These are phyloP conservation scores for Micractinium conductrix DNA, from an alignment of 139 green algal species.

Conservation along the genomic window DNA sequence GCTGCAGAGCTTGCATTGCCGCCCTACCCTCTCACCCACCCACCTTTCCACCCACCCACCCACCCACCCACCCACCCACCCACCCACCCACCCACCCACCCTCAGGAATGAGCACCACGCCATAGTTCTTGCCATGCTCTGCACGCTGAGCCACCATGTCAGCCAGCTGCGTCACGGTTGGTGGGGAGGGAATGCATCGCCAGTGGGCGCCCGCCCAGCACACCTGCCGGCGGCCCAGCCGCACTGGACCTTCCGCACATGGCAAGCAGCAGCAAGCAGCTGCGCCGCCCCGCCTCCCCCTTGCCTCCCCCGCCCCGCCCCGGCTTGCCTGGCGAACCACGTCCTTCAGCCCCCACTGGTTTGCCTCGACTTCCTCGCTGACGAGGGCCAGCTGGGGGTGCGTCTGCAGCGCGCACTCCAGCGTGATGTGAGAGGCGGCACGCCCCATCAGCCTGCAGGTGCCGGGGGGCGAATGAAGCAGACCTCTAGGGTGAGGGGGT, in stretches of 20 bases:
- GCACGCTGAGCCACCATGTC: slow-evolving; percentile 61
- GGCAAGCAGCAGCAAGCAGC: too few species aligned
- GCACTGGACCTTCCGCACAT: too few species aligned
- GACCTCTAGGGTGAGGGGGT: too few species aligned
- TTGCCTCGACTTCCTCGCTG: slow-evolving; percentile 60
- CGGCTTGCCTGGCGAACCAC: slow-evolving; percentile 37
- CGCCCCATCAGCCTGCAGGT: slow-evolving; percentile 63
- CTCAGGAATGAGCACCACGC: slow-evolving; percentile 70
- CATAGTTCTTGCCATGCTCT: slow-evolving; percentile 51
- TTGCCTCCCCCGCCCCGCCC: neutral
- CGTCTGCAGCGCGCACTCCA: slow-evolving; percentile 75
- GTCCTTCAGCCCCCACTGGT: slow-evolving; percentile 47
- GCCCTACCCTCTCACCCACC: too few species aligned
- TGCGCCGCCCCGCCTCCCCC: too few species aligned
- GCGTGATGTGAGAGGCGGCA: slow-evolving; percentile 67
- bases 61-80: too few species aligned
- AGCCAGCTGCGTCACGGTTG: slow-evolving; percentile 49
- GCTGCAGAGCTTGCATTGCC: too few species aligned
- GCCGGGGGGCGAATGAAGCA: neutral
- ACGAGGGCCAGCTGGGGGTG: slow-evolving; percentile 68
- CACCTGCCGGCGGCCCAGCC: too few species aligned
- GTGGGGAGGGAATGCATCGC: too few species aligned
- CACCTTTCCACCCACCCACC: too few species aligned
- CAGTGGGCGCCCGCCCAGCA: too few species aligned
- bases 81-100: too few species aligned